Evolutionary conservation across 2,329 filamentous ascomycete genomes (phyloP), one percentile per base, ranked within the genome.

Genomic region (Beauveria sp.): DNA sequence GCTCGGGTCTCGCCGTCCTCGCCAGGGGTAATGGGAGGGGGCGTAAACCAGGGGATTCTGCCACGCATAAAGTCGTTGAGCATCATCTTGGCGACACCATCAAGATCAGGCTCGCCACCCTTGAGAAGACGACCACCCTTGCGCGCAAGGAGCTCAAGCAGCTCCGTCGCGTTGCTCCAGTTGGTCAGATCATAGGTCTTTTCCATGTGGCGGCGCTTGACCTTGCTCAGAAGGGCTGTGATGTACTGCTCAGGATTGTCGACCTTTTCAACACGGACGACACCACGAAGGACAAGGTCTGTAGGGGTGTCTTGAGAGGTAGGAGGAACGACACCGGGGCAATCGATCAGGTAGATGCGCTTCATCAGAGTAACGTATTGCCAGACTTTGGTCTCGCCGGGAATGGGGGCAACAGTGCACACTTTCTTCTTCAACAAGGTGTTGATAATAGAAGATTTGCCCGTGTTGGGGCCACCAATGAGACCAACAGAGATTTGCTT

Each of bases 241-340:
- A 99, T 94, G 71, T 99, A 99, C 69, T 99, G 94, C 69, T 96
- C 92, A 0, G 94, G 94, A 69, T 97, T 90, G 66, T 97, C 90
- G 1, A 99, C 93, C 70, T 96, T 97, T 74, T 99, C 94, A 2
- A 97, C 90, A 66, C 94, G 84, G 12, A 96, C 92, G 8, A 96
- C 92, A 66, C 94, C 94, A 65, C 93, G 85, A 10, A 99, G 81
- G 3, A 99, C 81, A 60, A 99, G 88, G 66, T 97, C 92, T 68
- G 92, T 86, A 30, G 92, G 90, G 0, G 88, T 90, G 70, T 97
- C 93, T 59, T 85, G 85, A 64, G 85, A 85, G 65, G 90, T 94
- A 0, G 94, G 93, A 4, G 94, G 94, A 0, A 97, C 94, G 46
- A 99, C 92, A 74, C 94, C 94, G 44, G 94, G 94, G 70, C 93